Evolutionary conservation across 495 filamentous ascomycete species (phyloP).

Genomic region (Immersiella caudata): DNA sequence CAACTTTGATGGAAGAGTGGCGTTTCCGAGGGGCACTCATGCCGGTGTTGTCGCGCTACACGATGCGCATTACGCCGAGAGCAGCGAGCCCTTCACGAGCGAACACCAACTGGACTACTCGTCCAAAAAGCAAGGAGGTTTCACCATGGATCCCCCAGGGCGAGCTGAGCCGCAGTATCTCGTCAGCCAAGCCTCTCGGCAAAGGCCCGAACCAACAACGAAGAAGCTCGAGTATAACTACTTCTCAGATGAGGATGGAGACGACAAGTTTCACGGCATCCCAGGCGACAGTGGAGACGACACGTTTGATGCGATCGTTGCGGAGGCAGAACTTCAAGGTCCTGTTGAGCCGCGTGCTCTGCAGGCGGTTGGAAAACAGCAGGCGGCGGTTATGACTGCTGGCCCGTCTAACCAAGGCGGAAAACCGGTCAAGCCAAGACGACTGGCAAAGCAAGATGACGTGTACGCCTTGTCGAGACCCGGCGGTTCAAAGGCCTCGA

Average conservation of each 20-base stretch:
- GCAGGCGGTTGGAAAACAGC: too few species aligned
- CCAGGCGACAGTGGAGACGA: background rate
- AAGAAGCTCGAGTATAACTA: too few species aligned
- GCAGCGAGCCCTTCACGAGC: background rate
- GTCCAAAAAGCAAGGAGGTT: too few species aligned
- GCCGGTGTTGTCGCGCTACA: background rate
- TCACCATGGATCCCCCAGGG: too few species aligned
- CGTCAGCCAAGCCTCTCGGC: too few species aligned
- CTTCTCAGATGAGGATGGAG: too few species aligned
- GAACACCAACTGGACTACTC: too few species aligned
- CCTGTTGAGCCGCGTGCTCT: too few species aligned
- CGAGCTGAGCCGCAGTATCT: too few species aligned
- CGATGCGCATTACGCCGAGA: background rate
- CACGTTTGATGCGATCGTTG: background rate
- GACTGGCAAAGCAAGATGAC: constrained; percentile 31
- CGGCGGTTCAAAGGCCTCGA: constrained; percentile 28
- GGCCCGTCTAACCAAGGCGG: too few species aligned
- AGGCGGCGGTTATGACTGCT: too few species aligned
- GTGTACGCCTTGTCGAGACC: constrained; percentile 25
- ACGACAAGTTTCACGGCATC: background rate
- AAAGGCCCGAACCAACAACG: too few species aligned
- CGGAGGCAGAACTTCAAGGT: background rate
- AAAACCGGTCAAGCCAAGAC: constrained; percentile 37
- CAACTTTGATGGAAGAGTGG: background rate
- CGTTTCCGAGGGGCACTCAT: background rate